Evolutionary conservation across 257 asterid genomes (phyloP).

Genomic region (Solanum bukasovii): DNA sequence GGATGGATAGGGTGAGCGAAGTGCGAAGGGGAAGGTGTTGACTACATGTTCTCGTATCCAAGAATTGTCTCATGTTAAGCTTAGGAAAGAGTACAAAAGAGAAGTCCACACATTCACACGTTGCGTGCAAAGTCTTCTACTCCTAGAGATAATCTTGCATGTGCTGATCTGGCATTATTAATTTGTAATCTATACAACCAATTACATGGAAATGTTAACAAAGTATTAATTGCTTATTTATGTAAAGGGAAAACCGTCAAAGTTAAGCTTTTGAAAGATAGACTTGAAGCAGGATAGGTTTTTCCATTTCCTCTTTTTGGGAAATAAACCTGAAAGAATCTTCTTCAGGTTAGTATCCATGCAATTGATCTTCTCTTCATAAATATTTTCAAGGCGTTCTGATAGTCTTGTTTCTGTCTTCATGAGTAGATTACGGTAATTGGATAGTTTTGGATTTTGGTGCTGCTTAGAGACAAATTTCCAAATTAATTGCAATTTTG

Average conservation of each 20-base stretch:
- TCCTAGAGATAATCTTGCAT: not conserved
- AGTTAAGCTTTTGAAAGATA: not conserved
- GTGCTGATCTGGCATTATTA: not conserved
- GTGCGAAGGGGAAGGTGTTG: not conserved
- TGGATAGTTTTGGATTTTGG: not conserved
- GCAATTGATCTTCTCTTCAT: not conserved
- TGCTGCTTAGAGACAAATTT: not conserved
- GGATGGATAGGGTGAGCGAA: not conserved
- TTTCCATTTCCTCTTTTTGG: not conserved
- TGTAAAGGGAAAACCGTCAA: not conserved
- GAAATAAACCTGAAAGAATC: not conserved
- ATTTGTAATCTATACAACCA: not conserved
- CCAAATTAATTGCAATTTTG: not conserved
- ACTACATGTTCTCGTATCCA: not conserved
- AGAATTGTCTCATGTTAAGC: not conserved
- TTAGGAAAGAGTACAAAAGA: not conserved
- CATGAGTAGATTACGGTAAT: not conserved
- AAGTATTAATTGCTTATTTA: not conserved
- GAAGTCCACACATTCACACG: not conserved
- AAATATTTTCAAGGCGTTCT: not conserved
- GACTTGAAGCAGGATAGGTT: not conserved
- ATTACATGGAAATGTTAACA: not conserved
- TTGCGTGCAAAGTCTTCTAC: not conserved
- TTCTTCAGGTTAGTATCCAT: not conserved
- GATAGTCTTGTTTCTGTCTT: not conserved